A percentile compares a stretch with the other conserved stretches of the same genome.
These are phyloP conservation scores for Brassica balearica DNA, from an alignment of 441 rosid genomes.

Conservation along the genomic window DNA sequence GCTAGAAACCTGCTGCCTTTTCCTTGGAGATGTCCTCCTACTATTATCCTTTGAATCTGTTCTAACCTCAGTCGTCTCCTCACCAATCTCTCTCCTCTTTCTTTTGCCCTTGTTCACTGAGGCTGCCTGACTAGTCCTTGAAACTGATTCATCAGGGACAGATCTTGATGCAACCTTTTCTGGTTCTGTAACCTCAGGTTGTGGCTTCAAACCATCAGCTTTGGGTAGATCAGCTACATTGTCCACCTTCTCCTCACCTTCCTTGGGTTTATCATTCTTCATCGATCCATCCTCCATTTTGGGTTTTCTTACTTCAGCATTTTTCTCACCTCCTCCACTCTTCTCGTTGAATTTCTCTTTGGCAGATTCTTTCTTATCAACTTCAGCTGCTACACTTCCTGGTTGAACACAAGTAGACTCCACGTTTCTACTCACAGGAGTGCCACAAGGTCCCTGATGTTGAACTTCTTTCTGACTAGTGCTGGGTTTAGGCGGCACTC, in stretches of 20 bases:
- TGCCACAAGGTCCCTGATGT: constrained; percentile 10
- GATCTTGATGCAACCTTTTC: constrained; percentile 35
- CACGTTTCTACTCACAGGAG: constrained; percentile 28
- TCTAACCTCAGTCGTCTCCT: constrained; percentile 60
- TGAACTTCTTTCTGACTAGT: neutral
- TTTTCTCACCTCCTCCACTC: constrained; percentile 34
- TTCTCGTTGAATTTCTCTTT: constrained; percentile 35
- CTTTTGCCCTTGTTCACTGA: constrained; percentile 8
- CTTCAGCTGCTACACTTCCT: constrained; percentile 37
- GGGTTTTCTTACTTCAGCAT: constrained; percentile 26
- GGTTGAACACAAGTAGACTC: constrained; percentile 24
- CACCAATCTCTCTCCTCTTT: constrained; percentile 53
- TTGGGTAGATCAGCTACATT: constrained; percentile 5
- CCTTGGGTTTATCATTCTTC: neutral
- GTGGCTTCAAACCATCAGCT: constrained; percentile 32
- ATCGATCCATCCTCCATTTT: constrained; percentile 1
- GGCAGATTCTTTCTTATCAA: constrained; percentile 30
- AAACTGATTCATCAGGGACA: constrained; percentile 33
- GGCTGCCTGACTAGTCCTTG: constrained; percentile 23
- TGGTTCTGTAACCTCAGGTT: constrained; percentile 39
- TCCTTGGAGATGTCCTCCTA: constrained; percentile 68
- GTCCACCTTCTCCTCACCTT: neutral
- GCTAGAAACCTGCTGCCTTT: constrained; percentile 60
- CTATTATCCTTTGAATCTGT: constrained; percentile 48
- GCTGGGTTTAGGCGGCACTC: constrained; percentile 19